Conservation (phyloP, 164 flowering plant genomes). For the Sedum album region DNA sequence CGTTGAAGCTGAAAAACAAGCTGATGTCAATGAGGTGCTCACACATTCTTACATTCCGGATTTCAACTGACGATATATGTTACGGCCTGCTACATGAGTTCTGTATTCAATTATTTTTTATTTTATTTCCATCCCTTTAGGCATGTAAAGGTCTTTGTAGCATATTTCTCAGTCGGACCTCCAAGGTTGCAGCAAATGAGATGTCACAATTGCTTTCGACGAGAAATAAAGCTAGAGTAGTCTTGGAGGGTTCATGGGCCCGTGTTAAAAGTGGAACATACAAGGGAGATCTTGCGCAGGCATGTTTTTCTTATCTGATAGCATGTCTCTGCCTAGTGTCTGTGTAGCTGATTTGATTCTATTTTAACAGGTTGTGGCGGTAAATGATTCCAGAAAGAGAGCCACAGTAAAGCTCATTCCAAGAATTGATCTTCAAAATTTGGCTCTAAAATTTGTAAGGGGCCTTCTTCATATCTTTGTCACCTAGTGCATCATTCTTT, state of each 20-base stretch:
- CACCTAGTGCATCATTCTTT: neutral
- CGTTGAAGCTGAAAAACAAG: slow-evolving; percentile 74
- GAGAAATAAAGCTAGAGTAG: slow-evolving; percentile 25
- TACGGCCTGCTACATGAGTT: neutral
- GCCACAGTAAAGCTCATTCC: slow-evolving; percentile 83
- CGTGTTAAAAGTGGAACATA: slow-evolving; percentile 85
- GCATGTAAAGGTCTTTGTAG: slow-evolving; percentile 67
- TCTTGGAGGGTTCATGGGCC: slow-evolving; percentile 66
- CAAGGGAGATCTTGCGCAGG: slow-evolving; percentile 91
- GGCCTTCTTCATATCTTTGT: slow-evolving; percentile 1
- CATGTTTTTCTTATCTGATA: slow-evolving; percentile 13
- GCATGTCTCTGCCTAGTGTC: neutral
- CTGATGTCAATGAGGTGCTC: slow-evolving; percentile 67
- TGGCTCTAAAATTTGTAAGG: slow-evolving; percentile 65
- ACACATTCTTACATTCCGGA: neutral
- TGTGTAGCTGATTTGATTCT: neutral
- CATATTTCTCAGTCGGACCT: slow-evolving; percentile 42
- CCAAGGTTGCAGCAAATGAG: slow-evolving; percentile 55
- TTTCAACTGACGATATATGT: neutral
- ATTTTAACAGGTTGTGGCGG: slow-evolving; percentile 56
- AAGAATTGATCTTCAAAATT: slow-evolving; percentile 67
- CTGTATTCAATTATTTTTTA: neutral
- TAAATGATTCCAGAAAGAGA: slow-evolving; percentile 43
- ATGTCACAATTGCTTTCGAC: slow-evolving; percentile 48
- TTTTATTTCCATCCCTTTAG: slow-evolving; percentile 21